Percentiles rank a stretch among this genome's conserved stretches.
Evolutionary conservation across 1,139 yeast genomes (phyloP).

Genomic region (Trichomonascaceae sp.): DNA sequence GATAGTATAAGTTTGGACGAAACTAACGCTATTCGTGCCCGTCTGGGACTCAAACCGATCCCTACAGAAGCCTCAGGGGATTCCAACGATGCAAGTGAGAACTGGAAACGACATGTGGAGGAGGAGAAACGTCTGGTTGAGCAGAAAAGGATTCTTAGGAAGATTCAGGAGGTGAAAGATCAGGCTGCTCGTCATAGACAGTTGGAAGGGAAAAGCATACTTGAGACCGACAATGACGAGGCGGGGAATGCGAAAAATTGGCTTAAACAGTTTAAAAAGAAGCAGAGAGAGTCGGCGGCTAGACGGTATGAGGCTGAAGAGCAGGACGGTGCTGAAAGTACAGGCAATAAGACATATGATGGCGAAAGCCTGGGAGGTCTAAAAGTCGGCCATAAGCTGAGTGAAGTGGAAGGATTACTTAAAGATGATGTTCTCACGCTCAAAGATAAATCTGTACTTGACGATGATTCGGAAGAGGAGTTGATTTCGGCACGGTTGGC

Average conservation of each 20-base stretch:
- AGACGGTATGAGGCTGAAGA: conserved; percentile 15
- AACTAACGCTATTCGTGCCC: conserved; percentile 32
- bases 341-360: conserved; percentile 15
- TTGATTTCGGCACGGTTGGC: conserved; percentile 44
- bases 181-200: conserved; percentile 22
- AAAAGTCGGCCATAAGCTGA: conserved; percentile 42
- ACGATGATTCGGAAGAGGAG: conserved; percentile 39
- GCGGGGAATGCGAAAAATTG: conserved; percentile 17
- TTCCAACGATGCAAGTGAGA: conserved; percentile 28
- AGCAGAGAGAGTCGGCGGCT: conserved; percentile 13
- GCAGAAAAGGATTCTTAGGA: conserved; percentile 16
- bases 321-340: conserved; percentile 15
- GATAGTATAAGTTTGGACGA: conserved; percentile 30
- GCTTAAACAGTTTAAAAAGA: conserved; percentile 23
- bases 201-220: conserved; percentile 27
- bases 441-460: conserved; percentile 52
- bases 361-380: conserved; percentile 35
- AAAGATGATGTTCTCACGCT: conserved; percentile 58
- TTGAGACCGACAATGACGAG: conserved; percentile 22
- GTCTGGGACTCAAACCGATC: conserved; percentile 34
- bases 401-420: conserved; percentile 37
- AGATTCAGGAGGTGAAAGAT: conserved; percentile 18
- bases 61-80: conserved; percentile 14
- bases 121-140: conserved; percentile 19
- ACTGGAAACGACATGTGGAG: conserved; percentile 27